phyloP scores from a whole-genome alignment of 1,284 basidiomycete genomes.

The Sporisorium scitamineum region DNA sequence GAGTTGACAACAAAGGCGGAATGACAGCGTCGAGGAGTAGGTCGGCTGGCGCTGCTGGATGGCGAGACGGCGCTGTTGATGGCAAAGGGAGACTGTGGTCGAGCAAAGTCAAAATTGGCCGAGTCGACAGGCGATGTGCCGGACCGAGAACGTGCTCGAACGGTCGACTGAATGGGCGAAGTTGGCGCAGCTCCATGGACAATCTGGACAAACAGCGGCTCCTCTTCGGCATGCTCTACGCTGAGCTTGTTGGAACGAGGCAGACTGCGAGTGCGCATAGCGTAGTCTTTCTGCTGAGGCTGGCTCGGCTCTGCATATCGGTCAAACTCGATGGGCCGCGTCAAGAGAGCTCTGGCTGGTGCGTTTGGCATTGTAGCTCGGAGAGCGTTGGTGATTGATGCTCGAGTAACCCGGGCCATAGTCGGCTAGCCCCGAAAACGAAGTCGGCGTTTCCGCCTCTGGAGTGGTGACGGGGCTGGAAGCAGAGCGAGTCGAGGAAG shows the following conservation, averaged over 20 bases:
- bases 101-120: constrained; percentile 2
- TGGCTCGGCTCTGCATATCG: constrained; percentile 24
- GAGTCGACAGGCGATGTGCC: constrained; percentile 10
- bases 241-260: constrained; percentile 21
- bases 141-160: constrained; percentile 14
- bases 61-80: constrained; percentile 11
- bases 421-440: constrained; percentile 22
- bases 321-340: constrained; percentile 22
- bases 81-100: constrained; percentile 26
- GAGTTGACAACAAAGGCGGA: constrained; percentile 1
- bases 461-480: constrained; percentile 6
- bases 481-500: constrained; percentile 11
- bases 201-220: constrained; percentile 31
- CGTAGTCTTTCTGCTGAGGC: neutral
- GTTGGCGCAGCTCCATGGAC: constrained; percentile 7
- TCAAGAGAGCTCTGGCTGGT: constrained; percentile 1
- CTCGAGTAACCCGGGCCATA: constrained; percentile 48
- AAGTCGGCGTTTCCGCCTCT: constrained; percentile 14
- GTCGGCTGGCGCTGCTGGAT: constrained; percentile 7
- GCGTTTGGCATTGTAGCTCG: constrained; percentile 17
- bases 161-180: constrained; percentile 20
- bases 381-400: constrained; percentile 33
- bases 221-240: constrained; percentile 13
- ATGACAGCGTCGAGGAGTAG: constrained; percentile 9
- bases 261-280: constrained; percentile 2